Conservation (phyloP, 2,329 filamentous ascomycete genomes). For the Meredithiella fracta region DNA sequence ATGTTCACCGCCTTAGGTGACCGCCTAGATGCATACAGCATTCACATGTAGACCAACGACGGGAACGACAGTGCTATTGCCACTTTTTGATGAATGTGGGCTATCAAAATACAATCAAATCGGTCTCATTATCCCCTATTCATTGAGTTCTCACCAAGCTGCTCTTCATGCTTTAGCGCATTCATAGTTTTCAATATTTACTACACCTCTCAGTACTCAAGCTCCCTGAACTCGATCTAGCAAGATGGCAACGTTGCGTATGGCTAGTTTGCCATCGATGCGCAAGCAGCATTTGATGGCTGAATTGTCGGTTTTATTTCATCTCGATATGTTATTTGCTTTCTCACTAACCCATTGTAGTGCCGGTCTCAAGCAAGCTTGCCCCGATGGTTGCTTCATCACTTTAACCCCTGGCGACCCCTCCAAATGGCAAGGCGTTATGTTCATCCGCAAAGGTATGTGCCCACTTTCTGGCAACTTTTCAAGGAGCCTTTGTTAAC, state of each 20-base stretch:
- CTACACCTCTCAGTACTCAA: not conserved
- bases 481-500: not conserved
- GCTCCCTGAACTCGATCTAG: not conserved
- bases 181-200: too few species aligned
- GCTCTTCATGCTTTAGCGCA: too few species aligned
- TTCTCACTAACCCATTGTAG: slow-evolving; percentile 27
- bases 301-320: slow-evolving; percentile 51
- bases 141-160: too few species aligned
- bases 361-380: slow-evolving; percentile 63
- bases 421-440: slow-evolving; percentile 71
- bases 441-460: slow-evolving; percentile 78
- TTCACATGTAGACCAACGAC: too few species aligned
- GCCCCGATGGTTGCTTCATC: slow-evolving; percentile 75
- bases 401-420: slow-evolving; percentile 68
- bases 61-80: too few species aligned
- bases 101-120: too few species aligned
- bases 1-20: too few species aligned
- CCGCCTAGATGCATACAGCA: too few species aligned
- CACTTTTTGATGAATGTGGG: too few species aligned
- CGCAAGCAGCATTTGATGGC: slow-evolving; percentile 61
- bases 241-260: slow-evolving; percentile 28
- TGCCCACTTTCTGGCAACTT: too few species aligned
- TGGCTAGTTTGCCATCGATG: slow-evolving; percentile 37
- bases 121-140: too few species aligned
- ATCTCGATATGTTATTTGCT: not conserved